Evolutionary conservation across 768 basidiomycete species (phyloP), one percentile per base, ranked within the genome.

Genomic region (Mycena venus): DNA sequence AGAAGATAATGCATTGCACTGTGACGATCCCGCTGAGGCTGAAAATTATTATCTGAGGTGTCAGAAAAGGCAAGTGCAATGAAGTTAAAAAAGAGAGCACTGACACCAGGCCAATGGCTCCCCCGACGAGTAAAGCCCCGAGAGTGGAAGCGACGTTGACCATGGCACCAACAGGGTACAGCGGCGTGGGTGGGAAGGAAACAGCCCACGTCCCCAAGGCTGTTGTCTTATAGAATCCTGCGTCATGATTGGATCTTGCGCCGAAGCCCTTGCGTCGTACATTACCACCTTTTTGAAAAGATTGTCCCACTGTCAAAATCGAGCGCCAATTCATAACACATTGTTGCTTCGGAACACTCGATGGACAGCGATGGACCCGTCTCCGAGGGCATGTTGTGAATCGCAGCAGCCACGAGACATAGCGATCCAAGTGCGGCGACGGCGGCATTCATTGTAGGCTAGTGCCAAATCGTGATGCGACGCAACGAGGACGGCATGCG

Each of bases 11-110:
- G 25, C 62, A 69, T 66, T 78, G 78, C 11, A 78, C 72, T 17
- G 65, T n/a, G 51, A 78, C 42, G 36, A 75, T 67, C 19, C 78
- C 78, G 61, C 78, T 78, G 51, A 78, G 56, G 32, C 77, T 78
- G 66, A 12, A 34, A n/a, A n/a, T 27, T 53, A 36, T 36, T 23
- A 2, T 4, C n/a, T 2, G 7, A n/a, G 1, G 27, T 8, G 38
- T 75, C 47, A 73, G 58, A 32, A 19, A 14, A 31, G 14, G 7
- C 9, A 68, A 38, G 19, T 21, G 42, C 17, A 25, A 51, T 1
- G 8, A 44, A 2, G 25, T 17, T 14, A 49, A 12, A 8, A 17
- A 21, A 65, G 15, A 47, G 27, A 32, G 25, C 9, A 76, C 76
- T 65, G 53, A 77, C 77, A 78, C 58, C 21, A 78, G 40, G 12